These are phyloP conservation scores for Apophysomyces ossiformis DNA, from an alignment of 371 early-diverging fungal genomes.

Conservation along the genomic window DNA sequence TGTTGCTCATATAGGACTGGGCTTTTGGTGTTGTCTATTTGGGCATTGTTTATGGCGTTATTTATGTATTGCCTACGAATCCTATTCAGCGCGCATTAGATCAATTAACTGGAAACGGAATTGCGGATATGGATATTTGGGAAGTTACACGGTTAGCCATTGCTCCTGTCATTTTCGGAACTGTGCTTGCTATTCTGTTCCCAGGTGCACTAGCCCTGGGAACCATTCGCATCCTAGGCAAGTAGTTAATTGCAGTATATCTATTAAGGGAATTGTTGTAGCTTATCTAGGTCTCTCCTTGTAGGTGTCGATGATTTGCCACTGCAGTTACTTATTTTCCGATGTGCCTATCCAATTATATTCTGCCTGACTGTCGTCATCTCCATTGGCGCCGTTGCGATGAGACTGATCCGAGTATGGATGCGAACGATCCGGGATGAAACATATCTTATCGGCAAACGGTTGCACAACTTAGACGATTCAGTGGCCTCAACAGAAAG, in stretches of 20 bases:
- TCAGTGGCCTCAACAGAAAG: not conserved
- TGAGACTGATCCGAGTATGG: conserved; percentile 44
- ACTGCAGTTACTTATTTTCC: conserved; percentile 31
- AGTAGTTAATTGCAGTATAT: not conserved
- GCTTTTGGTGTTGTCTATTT: conserved; percentile 62
- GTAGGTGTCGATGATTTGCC: conserved; percentile 21
- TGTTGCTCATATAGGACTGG: conserved; percentile 51
- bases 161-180: conserved; percentile 33
- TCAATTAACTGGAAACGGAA: conserved; percentile 32
- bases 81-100: conserved; percentile 35
- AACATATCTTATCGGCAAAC: conserved; percentile 64
- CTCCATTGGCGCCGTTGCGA: conserved; percentile 3
- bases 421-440: conserved; percentile 62
- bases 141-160: conserved; percentile 38
- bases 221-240: conserved; percentile 18
- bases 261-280: not conserved
- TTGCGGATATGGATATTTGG: conserved; percentile 31
- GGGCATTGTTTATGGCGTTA: conserved; percentile 53
- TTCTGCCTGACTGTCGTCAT: conserved; percentile 22
- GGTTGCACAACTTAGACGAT: conserved; percentile 60
- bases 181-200: conserved; percentile 20
- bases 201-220: conserved; percentile 30
- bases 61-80: conserved; percentile 54
- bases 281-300: not conserved
- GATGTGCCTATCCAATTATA: conserved; percentile 39